Evolutionary conservation across 2,329 filamentous ascomycete genomes (phyloP).

Genomic region (Stachybotrys elegans): DNA sequence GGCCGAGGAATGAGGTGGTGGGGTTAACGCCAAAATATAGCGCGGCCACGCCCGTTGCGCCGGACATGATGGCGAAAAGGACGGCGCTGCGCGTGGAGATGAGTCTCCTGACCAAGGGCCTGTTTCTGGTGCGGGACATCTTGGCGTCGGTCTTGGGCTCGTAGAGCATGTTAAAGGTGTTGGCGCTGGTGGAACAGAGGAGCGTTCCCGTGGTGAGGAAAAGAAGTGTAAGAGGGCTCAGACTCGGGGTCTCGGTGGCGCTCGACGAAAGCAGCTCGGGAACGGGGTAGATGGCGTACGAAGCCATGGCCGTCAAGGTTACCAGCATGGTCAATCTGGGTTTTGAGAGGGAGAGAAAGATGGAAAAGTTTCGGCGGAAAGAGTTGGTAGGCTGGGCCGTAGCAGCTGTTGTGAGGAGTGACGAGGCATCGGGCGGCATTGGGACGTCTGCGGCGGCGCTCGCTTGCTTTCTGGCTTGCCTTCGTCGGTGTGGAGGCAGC

Average conservation of each 20-base stretch:
- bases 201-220: constrained; percentile 90
- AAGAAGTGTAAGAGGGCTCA: constrained; percentile 84
- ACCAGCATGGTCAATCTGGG: constrained; percentile 89
- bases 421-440: constrained; percentile 48
- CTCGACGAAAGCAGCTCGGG: constrained; percentile 75
- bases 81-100: constrained; percentile 67
- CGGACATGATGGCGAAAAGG: constrained; percentile 73
- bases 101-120: constrained; percentile 79
- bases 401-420: constrained; percentile 48
- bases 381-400: constrained; percentile 46
- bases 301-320: constrained; percentile 81
- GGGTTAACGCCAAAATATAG: constrained; percentile 91
- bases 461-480: constrained; percentile 22
- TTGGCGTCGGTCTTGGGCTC: constrained; percentile 84
- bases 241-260: constrained; percentile 64
- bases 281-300: constrained; percentile 90
- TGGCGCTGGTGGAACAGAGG: constrained; percentile 84
- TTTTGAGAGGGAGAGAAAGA: constrained; percentile 89
- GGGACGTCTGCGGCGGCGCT: constrained; percentile 16
- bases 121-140: constrained; percentile 89
- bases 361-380: constrained; percentile 63
- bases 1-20: constrained; percentile 81
- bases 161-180: constrained; percentile 95
- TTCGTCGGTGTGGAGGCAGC: constrained; percentile 28
- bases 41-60: constrained; percentile 60